Evolutionary conservation across 306 rosid genomes (phyloP), one percentile per base, ranked within the genome.

Genomic region (Prunus armeniaca): DNA sequence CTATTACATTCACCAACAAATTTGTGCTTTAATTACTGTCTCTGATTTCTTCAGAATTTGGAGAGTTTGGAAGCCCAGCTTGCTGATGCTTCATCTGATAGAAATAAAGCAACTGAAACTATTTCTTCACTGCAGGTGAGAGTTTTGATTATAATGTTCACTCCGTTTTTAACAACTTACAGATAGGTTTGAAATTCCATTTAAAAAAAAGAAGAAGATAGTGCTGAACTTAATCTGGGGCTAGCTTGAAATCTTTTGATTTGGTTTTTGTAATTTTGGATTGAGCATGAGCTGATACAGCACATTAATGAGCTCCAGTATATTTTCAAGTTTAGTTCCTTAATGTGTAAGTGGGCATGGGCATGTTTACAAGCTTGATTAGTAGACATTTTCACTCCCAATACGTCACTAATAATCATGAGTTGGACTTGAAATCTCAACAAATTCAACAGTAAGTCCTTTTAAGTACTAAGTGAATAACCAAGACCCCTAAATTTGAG

Each of bases 11-110:
- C 52, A 25, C 54, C 27, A 52, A 51, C 9, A 12, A 71, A 57
- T 38, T 54, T 47, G 49, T 83, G 57, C 41, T 73, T 4, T 74
- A 57, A 67, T 74, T 67, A 69, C 65, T 66, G 24, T 83, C 71
- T 75, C 49, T 73, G 41, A 67, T 81, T 81, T 70, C 73, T 80
- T 78, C 89, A 96, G 99, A 92, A 77, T 79, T 81, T 92, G 86
- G 94, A 91, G 87, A 89, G 92, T 82, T 84, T 92, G 88, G 97
- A 96, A 89, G 92, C 89, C 38, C 99, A 96, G 84, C 90, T 96
- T 79, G 93, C 90, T 72, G 99, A 96, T 83, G 99, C 96, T 49
- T 65, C 90, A 57, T 88, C 97, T 2, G 98, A 92, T 65, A 89
- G 98, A 87, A 88, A 65, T 55, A 96, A 92, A 86, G 99, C 98